These are phyloP conservation scores for Huntiella decipiens DNA, from an alignment of 2,329 filamentous ascomycete species.

Conservation along the genomic window DNA sequence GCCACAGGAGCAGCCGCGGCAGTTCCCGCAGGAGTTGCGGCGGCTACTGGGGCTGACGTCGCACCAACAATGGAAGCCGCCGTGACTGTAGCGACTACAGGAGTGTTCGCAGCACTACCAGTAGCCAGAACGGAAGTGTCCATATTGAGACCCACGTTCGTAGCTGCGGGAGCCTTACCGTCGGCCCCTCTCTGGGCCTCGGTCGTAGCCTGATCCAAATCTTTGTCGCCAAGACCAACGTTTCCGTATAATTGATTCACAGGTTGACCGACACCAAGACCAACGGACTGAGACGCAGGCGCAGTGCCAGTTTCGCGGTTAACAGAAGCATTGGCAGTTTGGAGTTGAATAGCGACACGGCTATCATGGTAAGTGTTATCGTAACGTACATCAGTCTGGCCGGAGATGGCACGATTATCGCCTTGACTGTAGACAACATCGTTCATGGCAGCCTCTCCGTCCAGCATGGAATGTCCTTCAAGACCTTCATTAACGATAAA, in stretches of 20 bases:
- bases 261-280: conserved; percentile 15
- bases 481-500: conserved; percentile 65
- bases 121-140: background rate
- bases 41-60: conserved; percentile 18
- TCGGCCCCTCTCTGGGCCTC: background rate
- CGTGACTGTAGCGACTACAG: conserved; percentile 34
- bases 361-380: conserved; percentile 6
- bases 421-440: conserved; percentile 20
- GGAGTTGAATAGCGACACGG: conserved; percentile 8
- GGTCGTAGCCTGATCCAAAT: conserved; percentile 34
- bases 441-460: conserved; percentile 37
- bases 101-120: conserved; percentile 16
- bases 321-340: conserved; percentile 1
- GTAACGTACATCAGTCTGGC: conserved; percentile 1
- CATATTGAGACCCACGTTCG: conserved; percentile 40
- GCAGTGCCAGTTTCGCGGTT: conserved; percentile 22
- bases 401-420: conserved; percentile 29
- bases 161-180: conserved; percentile 20
- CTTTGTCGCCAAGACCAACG: conserved; percentile 62
- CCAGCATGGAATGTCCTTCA: conserved; percentile 29
- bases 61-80: conserved; percentile 29
- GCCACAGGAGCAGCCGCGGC: conserved; percentile 1
- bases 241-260: conserved; percentile 43
- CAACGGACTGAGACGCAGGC: background rate
- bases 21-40: conserved; percentile 14